Percentiles rank a stretch among this genome's conserved stretches.
Evolutionary conservation across 2,329 filamentous ascomycete species (phyloP).

Genomic region (Neopestalotiopsis rosae): DNA sequence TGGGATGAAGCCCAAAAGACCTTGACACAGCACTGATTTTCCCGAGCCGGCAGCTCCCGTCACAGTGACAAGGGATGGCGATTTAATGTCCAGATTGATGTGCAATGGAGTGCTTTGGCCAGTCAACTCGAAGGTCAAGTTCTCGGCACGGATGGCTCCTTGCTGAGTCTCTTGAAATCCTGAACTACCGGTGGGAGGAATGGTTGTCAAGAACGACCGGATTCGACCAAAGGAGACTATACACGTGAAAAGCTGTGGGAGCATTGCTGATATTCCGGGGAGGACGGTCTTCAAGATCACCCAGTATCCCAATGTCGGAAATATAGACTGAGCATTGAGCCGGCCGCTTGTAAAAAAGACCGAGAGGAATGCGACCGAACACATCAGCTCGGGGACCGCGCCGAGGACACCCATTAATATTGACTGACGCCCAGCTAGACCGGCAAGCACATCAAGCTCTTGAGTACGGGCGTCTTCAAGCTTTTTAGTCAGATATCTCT

Average conservation of each 20-base stretch:
- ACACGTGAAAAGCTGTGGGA: background rate
- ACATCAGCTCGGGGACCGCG: background rate
- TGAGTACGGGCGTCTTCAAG: background rate
- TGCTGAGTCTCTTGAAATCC: background rate
- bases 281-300: background rate
- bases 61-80: slow-evolving; percentile 21
- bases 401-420: background rate
- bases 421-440: background rate
- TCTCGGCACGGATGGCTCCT: background rate
- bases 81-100: background rate
- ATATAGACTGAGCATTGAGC: background rate
- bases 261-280: background rate
- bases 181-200: no score
- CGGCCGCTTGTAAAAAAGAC: background rate
- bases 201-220: background rate
- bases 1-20: slow-evolving; percentile 23
- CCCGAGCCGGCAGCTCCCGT: slow-evolving; percentile 30
- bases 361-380: background rate
- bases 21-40: slow-evolving; percentile 25
- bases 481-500: background rate
- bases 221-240: background rate
- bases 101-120: background rate
- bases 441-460: background rate
- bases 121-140: background rate
- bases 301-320: background rate